Conservation (phyloP, 441 rosid genomes). For the Gossypium davidsonii region DNA sequence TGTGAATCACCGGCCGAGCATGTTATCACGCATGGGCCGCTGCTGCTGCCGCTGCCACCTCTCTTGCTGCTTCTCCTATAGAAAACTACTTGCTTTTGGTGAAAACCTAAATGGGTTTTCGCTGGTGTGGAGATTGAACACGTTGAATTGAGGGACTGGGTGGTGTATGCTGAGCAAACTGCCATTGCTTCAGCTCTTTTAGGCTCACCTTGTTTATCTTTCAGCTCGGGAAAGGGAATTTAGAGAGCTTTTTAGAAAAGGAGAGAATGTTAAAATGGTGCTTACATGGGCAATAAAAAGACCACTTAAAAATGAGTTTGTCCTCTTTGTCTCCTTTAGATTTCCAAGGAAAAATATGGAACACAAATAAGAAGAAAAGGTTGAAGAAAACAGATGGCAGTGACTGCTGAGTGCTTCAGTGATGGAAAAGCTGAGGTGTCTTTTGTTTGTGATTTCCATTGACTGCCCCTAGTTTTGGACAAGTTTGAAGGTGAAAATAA, state of each 20-base stretch:
- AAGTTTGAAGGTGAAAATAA: slow-evolving; percentile 31
- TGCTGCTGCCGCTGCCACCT: slow-evolving; percentile 14
- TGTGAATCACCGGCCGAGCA: slow-evolving; percentile 45
- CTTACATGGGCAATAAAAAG: not conserved
- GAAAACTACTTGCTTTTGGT: slow-evolving; percentile 44
- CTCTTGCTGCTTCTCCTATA: slow-evolving; percentile 32
- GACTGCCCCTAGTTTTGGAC: slow-evolving; percentile 40
- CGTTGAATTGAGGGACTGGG: slow-evolving; percentile 67
- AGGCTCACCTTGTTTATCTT: not conserved
- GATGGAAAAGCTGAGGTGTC: slow-evolving; percentile 23
- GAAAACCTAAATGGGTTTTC: slow-evolving; percentile 43
- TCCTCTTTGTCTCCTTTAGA: slow-evolving; percentile 4
- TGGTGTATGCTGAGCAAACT: slow-evolving; percentile 53
- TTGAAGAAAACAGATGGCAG: slow-evolving; percentile 39
- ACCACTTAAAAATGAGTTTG: slow-evolving; percentile 18
- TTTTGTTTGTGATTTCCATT: slow-evolving; percentile 27
- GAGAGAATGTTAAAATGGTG: slow-evolving; percentile 1
- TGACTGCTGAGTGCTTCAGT: slow-evolving; percentile 15
- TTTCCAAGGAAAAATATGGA: slow-evolving; percentile 16
- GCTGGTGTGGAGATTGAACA: slow-evolving; percentile 54
- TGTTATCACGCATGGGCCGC: slow-evolving; percentile 32
- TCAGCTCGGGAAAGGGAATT: not conserved
- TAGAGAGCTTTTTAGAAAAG: not conserved
- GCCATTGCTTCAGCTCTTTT: slow-evolving; percentile 38
- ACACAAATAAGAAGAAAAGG: slow-evolving; percentile 30